Conservation (phyloP, 2,329 filamentous ascomycete species). For the Verticillium zaregamsianum region DNA sequence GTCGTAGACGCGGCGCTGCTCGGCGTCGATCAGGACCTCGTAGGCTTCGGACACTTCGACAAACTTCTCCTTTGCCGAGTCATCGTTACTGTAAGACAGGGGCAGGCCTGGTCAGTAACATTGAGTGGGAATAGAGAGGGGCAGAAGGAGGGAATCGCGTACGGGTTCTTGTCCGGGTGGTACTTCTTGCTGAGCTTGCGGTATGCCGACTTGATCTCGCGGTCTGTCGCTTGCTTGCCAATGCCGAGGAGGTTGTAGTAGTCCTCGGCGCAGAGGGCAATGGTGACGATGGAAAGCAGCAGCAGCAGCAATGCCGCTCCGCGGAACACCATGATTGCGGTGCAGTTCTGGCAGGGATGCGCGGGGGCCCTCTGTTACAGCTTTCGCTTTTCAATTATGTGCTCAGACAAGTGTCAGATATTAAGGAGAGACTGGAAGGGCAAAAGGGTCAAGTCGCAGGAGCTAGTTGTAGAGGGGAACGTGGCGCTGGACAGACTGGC, state of each 20-base stretch:
- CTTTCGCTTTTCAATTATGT: not conserved
- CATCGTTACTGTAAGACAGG: conserved; percentile 57
- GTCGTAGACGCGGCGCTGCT: conserved; percentile 87
- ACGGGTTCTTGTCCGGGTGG: conserved; percentile 98
- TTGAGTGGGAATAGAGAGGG: not conserved
- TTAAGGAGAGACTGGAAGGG: conserved; percentile 6
- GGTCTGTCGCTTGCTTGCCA: conserved; percentile 72
- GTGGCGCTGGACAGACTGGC: not conserved
- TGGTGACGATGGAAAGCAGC: conserved; percentile 49
- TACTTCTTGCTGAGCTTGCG: conserved; percentile 89
- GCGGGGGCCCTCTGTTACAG: not conserved
- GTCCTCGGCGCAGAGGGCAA: conserved; percentile 61
- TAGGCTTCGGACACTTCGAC: conserved; percentile 94
- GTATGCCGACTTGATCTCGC: conserved; percentile 92
- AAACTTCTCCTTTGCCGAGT: conserved; percentile 82
- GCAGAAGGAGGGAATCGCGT: conserved; percentile 30
- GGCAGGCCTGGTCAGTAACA: not conserved
- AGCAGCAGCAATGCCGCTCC: conserved; percentile 44
- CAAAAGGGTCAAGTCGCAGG: not conserved
- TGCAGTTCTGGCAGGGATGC: not conserved
- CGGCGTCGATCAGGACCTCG: conserved; percentile 77
- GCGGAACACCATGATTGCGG: conserved; percentile 43
- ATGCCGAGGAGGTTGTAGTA: conserved; percentile 84
- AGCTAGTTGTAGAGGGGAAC: not conserved
- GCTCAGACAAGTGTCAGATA: not conserved